phyloP scores from a whole-genome alignment of 2,329 filamentous ascomycete species.

The Fusarium euwallaceae region DNA sequence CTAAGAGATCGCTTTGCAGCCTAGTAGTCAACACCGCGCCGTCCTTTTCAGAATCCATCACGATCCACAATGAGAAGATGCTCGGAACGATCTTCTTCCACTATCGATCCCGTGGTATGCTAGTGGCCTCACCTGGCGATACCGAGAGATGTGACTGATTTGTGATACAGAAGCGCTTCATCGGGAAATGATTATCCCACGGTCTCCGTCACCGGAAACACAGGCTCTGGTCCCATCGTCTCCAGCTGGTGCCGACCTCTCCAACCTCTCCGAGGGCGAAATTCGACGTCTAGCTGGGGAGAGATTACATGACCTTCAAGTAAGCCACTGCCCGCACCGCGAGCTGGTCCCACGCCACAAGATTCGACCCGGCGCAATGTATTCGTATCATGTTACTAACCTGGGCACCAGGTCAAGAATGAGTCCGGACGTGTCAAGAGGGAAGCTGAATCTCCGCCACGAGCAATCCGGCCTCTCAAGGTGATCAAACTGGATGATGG shows the following conservation, averaged over 20 bases:
- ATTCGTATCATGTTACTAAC: not conserved
- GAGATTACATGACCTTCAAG: slow-evolving; percentile 31
- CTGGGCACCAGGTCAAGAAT: not conserved
- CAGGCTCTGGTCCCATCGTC: not conserved
- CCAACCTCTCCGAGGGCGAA: slow-evolving; percentile 27
- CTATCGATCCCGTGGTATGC: slow-evolving; percentile 42
- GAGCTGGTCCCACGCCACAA: not conserved
- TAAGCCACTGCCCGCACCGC: not conserved
- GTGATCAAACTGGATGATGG: slow-evolving; percentile 27
- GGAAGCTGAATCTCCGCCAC: not conserved
- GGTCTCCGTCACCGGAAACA: slow-evolving; percentile 10
- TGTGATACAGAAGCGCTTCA: slow-evolving; percentile 35
- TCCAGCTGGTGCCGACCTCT: not conserved
- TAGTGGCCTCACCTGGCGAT: no score
- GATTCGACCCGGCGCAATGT: not conserved
- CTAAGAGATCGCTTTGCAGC: not conserved
- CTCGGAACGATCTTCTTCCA: slow-evolving; percentile 31
- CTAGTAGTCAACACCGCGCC: not conserved
- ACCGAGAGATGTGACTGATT: not conserved
- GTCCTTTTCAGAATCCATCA: not conserved
- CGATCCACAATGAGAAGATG: no score
- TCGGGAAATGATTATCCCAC: slow-evolving; percentile 41
- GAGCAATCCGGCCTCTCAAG: slow-evolving; percentile 13
- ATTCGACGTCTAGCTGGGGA: slow-evolving; percentile 39
- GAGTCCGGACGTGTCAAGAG: slow-evolving; percentile 21